These are phyloP conservation scores for Neurospora discreta DNA, from an alignment of 495 filamentous ascomycete species.

Conservation along the genomic window DNA sequence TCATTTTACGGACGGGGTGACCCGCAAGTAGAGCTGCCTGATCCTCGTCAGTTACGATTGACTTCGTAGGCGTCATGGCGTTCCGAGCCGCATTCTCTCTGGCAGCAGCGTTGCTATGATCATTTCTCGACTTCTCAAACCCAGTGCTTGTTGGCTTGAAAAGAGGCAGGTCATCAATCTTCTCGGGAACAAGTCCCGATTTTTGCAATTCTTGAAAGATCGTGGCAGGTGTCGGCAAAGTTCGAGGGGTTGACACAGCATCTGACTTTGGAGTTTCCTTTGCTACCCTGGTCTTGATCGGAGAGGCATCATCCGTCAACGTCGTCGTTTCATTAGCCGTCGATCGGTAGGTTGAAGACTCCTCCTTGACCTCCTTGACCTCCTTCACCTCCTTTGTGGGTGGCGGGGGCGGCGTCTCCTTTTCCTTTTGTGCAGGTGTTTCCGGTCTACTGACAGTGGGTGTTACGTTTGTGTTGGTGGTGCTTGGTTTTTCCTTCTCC, in stretches of 20 bases:
- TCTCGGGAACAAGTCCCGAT: constrained; percentile 10
- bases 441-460: constrained; percentile 28
- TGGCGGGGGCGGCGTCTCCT: constrained; percentile 14
- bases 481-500: constrained; percentile 33
- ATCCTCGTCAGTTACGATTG: constrained; percentile 42
- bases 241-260: constrained; percentile 6
- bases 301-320: constrained; percentile 15
- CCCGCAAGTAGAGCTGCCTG: constrained; percentile 36
- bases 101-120: constrained; percentile 1
- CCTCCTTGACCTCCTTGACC: constrained; percentile 19
- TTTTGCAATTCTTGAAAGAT: constrained; percentile 25
- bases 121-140: constrained; percentile 12
- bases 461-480: constrained; percentile 18
- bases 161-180: constrained; percentile 24
- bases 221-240: constrained; percentile 24
- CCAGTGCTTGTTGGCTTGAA: constrained; percentile 15
- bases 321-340: constrained; percentile 24
- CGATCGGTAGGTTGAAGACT: constrained; percentile 20
- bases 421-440: constrained; percentile 15
- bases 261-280: constrained; percentile 8
- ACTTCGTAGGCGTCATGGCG: constrained; percentile 26
- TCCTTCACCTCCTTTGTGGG: constrained; percentile 26
- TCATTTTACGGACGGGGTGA: constrained; percentile 37
- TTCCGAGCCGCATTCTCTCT: constrained; percentile 7
- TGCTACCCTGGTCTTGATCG: constrained; percentile 2